A percentile compares a stretch with the other conserved stretches of the same genome.
phyloP scores from a whole-genome alignment of 768 basidiomycete species.

The Amyloporia xantha region DNA sequence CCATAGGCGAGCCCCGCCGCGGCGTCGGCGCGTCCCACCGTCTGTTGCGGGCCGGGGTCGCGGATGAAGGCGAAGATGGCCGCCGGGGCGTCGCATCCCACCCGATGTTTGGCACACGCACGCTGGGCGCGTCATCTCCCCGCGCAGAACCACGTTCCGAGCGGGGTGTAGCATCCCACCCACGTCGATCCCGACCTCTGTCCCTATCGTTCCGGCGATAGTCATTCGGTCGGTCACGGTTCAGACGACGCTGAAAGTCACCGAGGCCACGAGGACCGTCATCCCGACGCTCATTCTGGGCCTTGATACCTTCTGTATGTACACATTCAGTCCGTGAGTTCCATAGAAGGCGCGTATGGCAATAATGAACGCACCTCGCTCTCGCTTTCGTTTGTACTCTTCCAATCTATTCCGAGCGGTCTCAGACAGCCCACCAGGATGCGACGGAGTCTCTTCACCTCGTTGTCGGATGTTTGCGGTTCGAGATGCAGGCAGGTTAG shows the following conservation, averaged over 20 bases:
- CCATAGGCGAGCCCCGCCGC: conserved; percentile 63
- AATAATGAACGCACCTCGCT: conserved; percentile 43
- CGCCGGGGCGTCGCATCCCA: conserved; percentile 91
- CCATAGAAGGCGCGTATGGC: too few species aligned
- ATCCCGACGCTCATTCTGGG: conserved; percentile 44
- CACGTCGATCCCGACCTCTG: conserved; percentile 24
- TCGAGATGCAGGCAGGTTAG: conserved; percentile 58
- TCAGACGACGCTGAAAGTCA: conserved; percentile 90
- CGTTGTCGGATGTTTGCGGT: conserved; percentile 59
- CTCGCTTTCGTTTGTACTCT: conserved; percentile 64
- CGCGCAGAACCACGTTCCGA: conserved; percentile 42
- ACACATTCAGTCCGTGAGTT: neutral
- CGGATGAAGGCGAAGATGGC: conserved; percentile 12
- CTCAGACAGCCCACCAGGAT: conserved; percentile 84
- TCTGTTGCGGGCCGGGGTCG: conserved; percentile 22
- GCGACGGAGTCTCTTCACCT: conserved; percentile 89
- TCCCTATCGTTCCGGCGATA: conserved; percentile 23
- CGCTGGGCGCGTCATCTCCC: conserved; percentile 65
- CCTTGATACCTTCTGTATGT: conserved; percentile 61
- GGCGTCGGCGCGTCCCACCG: conserved; percentile 86
- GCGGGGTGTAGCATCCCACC: conserved; percentile 59
- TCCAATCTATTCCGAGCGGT: conserved; percentile 64
- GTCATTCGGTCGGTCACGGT: conserved; percentile 49
- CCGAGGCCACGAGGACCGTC: conserved; percentile 76
- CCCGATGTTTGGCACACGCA: conserved; percentile 84